Evolutionary conservation across 1,284 basidiomycete species (phyloP), one percentile per base, ranked within the genome.

Genomic region (Macrocystidia cucumis): DNA sequence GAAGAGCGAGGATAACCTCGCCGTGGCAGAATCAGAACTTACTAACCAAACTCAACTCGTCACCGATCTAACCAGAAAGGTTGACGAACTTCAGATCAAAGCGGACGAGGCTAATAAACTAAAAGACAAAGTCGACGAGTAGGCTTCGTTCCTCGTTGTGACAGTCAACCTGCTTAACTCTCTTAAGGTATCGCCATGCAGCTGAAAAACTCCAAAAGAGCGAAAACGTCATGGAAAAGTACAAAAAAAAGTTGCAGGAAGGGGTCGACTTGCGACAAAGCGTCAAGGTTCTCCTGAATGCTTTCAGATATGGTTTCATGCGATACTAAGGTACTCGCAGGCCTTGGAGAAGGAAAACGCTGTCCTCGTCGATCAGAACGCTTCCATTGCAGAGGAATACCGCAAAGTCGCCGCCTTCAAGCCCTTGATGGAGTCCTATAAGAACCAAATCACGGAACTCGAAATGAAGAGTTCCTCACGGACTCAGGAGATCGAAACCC

Each of bases 161-260:
- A 14, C 24, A 31, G 29, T 29, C 19, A 4, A 32, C 37, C 9
- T 9, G 2, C 11, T 38, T 6, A 28, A 30, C 37, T 12, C 44
- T 48, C 8, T 11, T 29, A 19, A 91, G 89, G 52, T 86, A 86
- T 48, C 82, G 84, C 14, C 91, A 96, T 59, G 82, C 89, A 3
- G 86, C 88, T 3, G 95, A 97, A 48, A 87, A 82, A 43, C 65
- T 92, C 21, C 84, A 90, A 51, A 97, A 95, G 67, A 87, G 83
- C 4, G 95, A 98, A 57, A 95, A 95, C 50, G 92, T 95, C 21
- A 91, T 97, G 72, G 92, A 98, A 59, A 98, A 98, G 59, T 96
- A 97, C 64, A 95, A 95, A 68, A 95, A 91, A 72, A 98, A 98
- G 62, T 72, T 98, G 3, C 95, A 98, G 49, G 95, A 97, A 55